phyloP scores from a whole-genome alignment of 148 eudicot species.

The Mesembryanthemum crystallinum region DNA sequence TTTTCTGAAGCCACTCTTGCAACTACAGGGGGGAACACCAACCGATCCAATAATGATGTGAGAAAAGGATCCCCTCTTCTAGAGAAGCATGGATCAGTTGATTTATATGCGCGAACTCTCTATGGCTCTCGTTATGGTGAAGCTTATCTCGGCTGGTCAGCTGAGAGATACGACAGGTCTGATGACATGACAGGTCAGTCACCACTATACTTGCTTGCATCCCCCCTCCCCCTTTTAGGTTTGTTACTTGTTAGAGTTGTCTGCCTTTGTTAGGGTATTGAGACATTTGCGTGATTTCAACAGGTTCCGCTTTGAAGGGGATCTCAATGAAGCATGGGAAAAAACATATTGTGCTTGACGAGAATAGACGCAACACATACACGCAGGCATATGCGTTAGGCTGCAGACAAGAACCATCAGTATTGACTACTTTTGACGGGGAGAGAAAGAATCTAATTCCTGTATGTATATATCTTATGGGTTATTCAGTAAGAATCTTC shows the following conservation, averaged over 20 bases:
- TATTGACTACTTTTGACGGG: slow-evolving; percentile 41
- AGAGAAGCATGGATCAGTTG: slow-evolving; percentile 41
- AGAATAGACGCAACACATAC: slow-evolving; percentile 74
- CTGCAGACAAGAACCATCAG: slow-evolving; percentile 41
- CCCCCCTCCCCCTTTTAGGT: not conserved
- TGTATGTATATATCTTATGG: slow-evolving; percentile 41
- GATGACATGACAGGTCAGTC: slow-evolving; percentile 56
- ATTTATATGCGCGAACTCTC: slow-evolving; percentile 33
- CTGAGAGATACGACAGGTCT: slow-evolving; percentile 36
- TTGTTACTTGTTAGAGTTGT: not conserved
- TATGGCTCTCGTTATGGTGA: slow-evolving; percentile 53
- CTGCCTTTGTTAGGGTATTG: not conserved
- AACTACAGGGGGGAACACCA: slow-evolving; percentile 40
- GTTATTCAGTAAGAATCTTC: slow-evolving; percentile 1
- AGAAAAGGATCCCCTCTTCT: slow-evolving; percentile 42
- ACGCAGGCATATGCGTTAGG: slow-evolving; percentile 37
- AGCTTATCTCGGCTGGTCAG: slow-evolving; percentile 36
- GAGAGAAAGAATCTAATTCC: slow-evolving; percentile 55
- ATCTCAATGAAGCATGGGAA: slow-evolving; percentile 60
- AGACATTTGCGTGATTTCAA: not conserved
- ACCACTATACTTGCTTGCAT: not conserved
- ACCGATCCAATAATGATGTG: slow-evolving; percentile 45
- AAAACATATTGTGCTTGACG: slow-evolving; percentile 57
- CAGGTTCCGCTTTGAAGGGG: slow-evolving; percentile 63
- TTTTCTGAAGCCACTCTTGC: slow-evolving; percentile 60